Percentiles rank a stretch among this genome's conserved stretches.
These are phyloP conservation scores for Ustilago tritici DNA, from an alignment of 1,284 basidiomycete genomes.

Conservation along the genomic window DNA sequence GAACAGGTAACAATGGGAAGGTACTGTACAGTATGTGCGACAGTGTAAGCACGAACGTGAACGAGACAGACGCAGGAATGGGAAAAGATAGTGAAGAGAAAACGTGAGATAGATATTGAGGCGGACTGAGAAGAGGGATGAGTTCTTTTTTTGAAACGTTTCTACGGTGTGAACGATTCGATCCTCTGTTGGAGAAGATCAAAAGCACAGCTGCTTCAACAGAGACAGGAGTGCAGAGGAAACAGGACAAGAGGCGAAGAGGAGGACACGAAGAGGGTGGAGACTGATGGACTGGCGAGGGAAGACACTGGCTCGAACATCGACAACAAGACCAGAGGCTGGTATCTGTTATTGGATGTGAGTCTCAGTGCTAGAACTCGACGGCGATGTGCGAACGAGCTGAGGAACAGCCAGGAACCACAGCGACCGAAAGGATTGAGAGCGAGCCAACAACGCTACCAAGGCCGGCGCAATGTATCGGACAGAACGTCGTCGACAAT, in stretches of 20 bases:
- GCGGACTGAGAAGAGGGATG: background rate
- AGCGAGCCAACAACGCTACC: conserved; percentile 33
- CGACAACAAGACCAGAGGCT: background rate
- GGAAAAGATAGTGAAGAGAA: background rate
- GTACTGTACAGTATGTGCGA: background rate
- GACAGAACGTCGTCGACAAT: conserved; percentile 5
- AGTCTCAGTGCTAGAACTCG: conserved; percentile 8
- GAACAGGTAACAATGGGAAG: no score
- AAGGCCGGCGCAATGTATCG: conserved; percentile 3
- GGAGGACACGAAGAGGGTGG: background rate
- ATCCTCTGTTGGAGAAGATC: background rate
- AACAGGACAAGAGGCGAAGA: background rate
- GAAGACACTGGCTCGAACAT: background rate
- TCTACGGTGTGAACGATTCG: background rate
- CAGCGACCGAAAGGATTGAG: conserved; percentile 10
- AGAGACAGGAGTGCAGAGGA: background rate
- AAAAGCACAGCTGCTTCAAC: background rate
- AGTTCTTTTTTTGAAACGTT: background rate
- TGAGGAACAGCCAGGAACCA: background rate
- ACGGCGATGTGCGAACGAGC: background rate
- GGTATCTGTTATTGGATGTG: background rate
- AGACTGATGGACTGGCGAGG: background rate
- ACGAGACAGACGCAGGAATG: background rate
- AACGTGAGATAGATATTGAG: background rate
- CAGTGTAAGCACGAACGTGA: background rate